phyloP scores from a whole-genome alignment of 2,329 filamentous ascomycete genomes.

The Chaetothyriales sp. region DNA sequence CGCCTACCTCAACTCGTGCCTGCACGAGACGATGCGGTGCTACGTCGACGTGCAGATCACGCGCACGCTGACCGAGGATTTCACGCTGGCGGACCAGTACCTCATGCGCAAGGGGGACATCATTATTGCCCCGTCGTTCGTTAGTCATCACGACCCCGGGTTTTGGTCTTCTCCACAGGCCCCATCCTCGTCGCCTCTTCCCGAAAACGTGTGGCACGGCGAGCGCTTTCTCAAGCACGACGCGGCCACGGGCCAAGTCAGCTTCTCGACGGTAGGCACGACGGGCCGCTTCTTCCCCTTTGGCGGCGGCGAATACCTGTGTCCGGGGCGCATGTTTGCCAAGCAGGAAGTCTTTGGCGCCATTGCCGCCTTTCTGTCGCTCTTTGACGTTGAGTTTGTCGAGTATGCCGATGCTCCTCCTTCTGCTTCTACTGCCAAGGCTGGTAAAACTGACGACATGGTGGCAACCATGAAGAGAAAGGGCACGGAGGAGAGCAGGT shows the following conservation, averaged over 20 bases:
- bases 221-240: conserved; percentile 14
- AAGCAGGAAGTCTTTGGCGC: conserved; percentile 29
- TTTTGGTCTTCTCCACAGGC: conserved; percentile 9
- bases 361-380: conserved; percentile 16
- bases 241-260: conserved; percentile 4
- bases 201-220: conserved; percentile 9
- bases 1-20: conserved; percentile 28
- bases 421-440: not conserved
- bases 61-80: conserved; percentile 6
- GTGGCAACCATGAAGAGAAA: not conserved
- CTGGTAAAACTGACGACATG: not conserved
- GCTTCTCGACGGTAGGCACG: conserved; percentile 7
- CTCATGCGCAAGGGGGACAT: conserved; percentile 6
- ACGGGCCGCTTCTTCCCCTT: conserved; percentile 19
- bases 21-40: conserved; percentile 30
- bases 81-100: conserved; percentile 9
- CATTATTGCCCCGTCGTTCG: conserved; percentile 10
- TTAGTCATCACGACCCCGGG: conserved; percentile 10
- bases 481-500: conserved; percentile 4
- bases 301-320: conserved; percentile 26
- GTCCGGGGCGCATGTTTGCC: conserved; percentile 29
- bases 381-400: conserved; percentile 10
- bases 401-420: conserved; percentile 3
- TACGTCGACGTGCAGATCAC: conserved; percentile 24
- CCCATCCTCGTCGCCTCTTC: conserved; percentile 1